phyloP scores from a whole-genome alignment of 495 filamentous ascomycete species.

The Talaromyces ruber region DNA sequence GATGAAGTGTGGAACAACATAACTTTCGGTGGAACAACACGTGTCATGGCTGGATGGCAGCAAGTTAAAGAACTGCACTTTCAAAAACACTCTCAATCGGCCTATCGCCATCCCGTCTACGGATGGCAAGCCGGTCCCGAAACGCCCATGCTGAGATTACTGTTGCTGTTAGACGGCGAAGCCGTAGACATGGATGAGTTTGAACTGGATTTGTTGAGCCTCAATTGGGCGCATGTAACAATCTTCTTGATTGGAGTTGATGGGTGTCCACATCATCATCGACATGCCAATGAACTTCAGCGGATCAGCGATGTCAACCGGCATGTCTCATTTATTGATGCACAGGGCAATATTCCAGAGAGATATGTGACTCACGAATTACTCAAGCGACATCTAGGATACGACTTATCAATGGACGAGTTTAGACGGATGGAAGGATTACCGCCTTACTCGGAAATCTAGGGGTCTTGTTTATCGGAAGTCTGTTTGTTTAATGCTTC shows the following conservation, averaged over 20 bases:
- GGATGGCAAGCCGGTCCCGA: conserved; percentile 40
- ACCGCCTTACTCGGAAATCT: conserved; percentile 1
- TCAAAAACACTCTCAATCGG: conserved; percentile 35
- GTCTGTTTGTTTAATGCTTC: not conserved
- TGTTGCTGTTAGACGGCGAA: conserved; percentile 37
- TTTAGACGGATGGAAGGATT: conserved; percentile 19
- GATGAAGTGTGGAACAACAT: conserved; percentile 26
- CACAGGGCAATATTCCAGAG: conserved; percentile 39
- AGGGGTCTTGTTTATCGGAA: not conserved
- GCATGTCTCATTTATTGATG: conserved; percentile 40
- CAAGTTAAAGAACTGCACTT: conserved; percentile 40
- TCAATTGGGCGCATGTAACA: conserved; percentile 39
- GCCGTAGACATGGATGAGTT: conserved; percentile 43
- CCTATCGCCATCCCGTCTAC: conserved; percentile 35
- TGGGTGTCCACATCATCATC: conserved; percentile 39
- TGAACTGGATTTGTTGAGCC: conserved; percentile 35
- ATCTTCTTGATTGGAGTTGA: conserved; percentile 43
- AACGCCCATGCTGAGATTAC: conserved; percentile 34
- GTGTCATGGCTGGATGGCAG: conserved; percentile 42
- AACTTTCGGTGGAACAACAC: conserved; percentile 26
- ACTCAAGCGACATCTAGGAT: conserved; percentile 38
- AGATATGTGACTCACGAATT: conserved; percentile 38
- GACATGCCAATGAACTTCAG: conserved; percentile 38
- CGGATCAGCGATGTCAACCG: conserved; percentile 38
- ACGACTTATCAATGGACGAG: conserved; percentile 32